These are phyloP conservation scores for Pichia cephalocereana DNA, from an alignment of 805 yeast species.

Conservation along the genomic window DNA sequence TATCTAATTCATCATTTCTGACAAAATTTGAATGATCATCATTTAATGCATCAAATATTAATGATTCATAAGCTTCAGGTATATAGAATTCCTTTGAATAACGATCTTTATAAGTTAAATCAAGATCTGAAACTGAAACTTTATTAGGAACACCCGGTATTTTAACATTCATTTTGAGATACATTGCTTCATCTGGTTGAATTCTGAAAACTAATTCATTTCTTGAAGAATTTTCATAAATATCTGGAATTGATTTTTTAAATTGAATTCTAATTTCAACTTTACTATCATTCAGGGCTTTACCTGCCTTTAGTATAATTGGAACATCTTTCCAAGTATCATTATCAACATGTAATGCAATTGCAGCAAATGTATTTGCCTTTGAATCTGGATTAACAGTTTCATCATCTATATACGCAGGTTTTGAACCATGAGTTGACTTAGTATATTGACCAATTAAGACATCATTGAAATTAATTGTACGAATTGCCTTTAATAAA, in stretches of 20 bases:
- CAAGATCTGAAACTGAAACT: conserved; percentile 82
- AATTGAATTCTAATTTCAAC: conserved; percentile 94
- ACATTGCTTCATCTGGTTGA: conserved; percentile 93
- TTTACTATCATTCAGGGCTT: conserved; percentile 90
- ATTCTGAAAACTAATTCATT: conserved; percentile 90
- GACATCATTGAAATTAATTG: conserved; percentile 55
- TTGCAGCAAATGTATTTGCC: conserved; percentile 88
- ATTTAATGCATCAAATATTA: conserved; percentile 79
- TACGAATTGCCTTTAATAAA: conserved; percentile 72
- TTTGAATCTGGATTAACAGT: conserved; percentile 76
- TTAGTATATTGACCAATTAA: conserved; percentile 81
- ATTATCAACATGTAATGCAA: conserved; percentile 68
- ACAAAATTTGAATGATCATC: conserved; percentile 98
- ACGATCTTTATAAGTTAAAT: conserved; percentile 73
- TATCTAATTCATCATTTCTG: conserved; percentile 93
- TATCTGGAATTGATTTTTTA: conserved; percentile 75
- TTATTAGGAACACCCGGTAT: conserved; percentile 83
- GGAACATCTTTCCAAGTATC: conserved; percentile 99
- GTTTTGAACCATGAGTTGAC: conserved; percentile 82
- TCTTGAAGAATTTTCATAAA: conserved; percentile 72
- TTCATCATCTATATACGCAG: conserved; percentile 86
- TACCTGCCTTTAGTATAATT: conserved; percentile 90
- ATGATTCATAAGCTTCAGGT: conserved; percentile 96
- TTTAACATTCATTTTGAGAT: conserved; percentile 87
- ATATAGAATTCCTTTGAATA: conserved; percentile 77